phyloP scores from a whole-genome alignment of 2,329 filamentous ascomycete species.

The Ustulina deusta region DNA sequence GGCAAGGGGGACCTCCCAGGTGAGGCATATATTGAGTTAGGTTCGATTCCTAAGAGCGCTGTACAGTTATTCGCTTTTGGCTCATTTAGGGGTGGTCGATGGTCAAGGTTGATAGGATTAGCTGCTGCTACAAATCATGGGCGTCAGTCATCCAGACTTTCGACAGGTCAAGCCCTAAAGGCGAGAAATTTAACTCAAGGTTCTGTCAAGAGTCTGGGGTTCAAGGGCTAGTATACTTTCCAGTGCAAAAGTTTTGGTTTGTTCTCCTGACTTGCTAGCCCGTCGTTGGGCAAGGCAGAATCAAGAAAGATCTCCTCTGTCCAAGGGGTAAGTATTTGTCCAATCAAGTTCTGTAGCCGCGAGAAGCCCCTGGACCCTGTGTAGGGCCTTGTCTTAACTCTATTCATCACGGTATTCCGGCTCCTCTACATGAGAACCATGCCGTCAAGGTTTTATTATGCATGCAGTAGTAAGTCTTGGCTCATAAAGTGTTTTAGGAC shows the following conservation, averaged over 20 bases:
- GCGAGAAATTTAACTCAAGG: neutral
- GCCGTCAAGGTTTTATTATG: neutral
- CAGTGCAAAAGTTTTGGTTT: neutral
- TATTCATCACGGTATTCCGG: neutral
- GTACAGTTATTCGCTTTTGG: too few species aligned
- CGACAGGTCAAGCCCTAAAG: neutral
- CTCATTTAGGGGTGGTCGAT: too few species aligned
- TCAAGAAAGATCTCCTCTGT: neutral
- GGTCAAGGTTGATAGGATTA: neutral
- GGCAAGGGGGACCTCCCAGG: too few species aligned
- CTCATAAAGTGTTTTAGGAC: neutral
- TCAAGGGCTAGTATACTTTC: neutral
- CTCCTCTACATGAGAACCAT: neutral
- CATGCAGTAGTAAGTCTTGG: neutral
- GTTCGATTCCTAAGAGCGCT: too few species aligned
- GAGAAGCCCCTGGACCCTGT: neutral
- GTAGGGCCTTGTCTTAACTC: neutral
- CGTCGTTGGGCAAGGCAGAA: neutral
- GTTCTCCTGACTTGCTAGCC: neutral
- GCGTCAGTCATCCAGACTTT: neutral
- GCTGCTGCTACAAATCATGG: neutral
- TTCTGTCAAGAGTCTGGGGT: neutral
- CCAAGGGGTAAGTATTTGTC: neutral
- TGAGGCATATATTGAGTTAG: too few species aligned
- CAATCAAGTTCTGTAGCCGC: neutral